A percentile compares a stretch with the other conserved stretches of the same genome.
phyloP scores from a whole-genome alignment of 2,329 filamentous ascomycete species.

The Ambrosiella beaveri region DNA sequence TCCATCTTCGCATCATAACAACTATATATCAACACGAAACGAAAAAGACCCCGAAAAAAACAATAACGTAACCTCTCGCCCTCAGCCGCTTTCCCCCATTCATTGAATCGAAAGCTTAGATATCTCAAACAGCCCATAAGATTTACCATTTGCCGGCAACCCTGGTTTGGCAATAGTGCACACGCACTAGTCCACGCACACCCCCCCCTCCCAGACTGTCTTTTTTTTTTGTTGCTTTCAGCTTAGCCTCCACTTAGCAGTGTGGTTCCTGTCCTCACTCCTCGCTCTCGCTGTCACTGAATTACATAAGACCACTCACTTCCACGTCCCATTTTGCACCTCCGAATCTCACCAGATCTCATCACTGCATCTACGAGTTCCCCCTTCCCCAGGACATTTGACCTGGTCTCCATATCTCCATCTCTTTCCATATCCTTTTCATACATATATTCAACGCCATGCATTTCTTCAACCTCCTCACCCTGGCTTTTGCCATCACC shows the following conservation, averaged over 20 bases:
- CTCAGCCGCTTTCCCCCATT: neutral
- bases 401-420: too few relatives aligned
- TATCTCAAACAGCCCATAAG: neutral
- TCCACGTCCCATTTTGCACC: too few relatives aligned
- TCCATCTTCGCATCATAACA: neutral
- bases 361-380: too few relatives aligned
- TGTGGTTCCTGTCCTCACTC: too few relatives aligned
- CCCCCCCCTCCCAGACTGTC: neutral
- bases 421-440: neutral
- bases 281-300: too few relatives aligned
- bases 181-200: neutral
- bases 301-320: too few relatives aligned
- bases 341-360: too few relatives aligned
- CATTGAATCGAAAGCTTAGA: neutral
- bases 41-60: neutral
- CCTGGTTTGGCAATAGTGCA: neutral
- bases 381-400: too few relatives aligned
- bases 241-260: neutral
- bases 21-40: neutral
- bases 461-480: constrained; percentile 11
- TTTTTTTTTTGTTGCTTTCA: neutral
- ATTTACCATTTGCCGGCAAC: neutral
- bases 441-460: constrained; percentile 2
- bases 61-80: neutral
- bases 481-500: constrained; percentile 8